Evolutionary conservation across 495 filamentous ascomycete genomes (phyloP).

Genomic region (Cryomyces minteri): DNA sequence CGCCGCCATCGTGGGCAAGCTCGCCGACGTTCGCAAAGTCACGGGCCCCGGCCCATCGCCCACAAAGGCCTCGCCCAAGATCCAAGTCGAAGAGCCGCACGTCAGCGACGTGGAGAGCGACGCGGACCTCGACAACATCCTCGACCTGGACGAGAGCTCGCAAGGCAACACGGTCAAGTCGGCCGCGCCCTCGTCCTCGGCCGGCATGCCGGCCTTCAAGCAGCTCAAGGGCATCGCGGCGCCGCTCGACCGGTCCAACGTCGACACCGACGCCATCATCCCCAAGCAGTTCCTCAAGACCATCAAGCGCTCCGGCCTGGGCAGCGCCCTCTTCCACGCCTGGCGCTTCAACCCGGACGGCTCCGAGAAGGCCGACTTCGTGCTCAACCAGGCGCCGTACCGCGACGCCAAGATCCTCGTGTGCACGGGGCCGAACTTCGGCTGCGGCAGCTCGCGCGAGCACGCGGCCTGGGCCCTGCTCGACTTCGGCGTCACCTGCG

Average conservation of each 20-base stretch:
- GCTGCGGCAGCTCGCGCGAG: constrained; percentile 83
- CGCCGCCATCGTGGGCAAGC: constrained; percentile 72
- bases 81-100: constrained; percentile 35
- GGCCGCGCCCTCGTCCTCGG: constrained; percentile 28
- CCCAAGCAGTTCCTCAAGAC: constrained; percentile 99
- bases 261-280: constrained; percentile 97
- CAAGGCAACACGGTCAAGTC: constrained; percentile 38
- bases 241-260: constrained; percentile 70
- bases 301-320: constrained; percentile 93
- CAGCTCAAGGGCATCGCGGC: constrained; percentile 74
- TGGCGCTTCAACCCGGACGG: constrained; percentile 60
- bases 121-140: constrained; percentile 55
- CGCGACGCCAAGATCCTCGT: constrained; percentile 76
- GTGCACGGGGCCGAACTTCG: constrained; percentile 87
- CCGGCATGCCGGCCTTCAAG: constrained; percentile 66
- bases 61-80: constrained; percentile 34
- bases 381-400: constrained; percentile 85
- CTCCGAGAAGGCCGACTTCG: constrained; percentile 56
- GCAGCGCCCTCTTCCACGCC: constrained; percentile 69
- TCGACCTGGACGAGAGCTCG: constrained; percentile 57
- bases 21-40: constrained; percentile 78
- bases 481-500: constrained; percentile 87
- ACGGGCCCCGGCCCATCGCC: constrained; percentile 31
- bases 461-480: constrained; percentile 95
- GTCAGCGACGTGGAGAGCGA: constrained; percentile 59